A percentile compares a stretch with the other conserved stretches of the same genome.
phyloP scores from a whole-genome alignment of 2,329 filamentous ascomycete genomes.

The Cordyceps cicadae region DNA sequence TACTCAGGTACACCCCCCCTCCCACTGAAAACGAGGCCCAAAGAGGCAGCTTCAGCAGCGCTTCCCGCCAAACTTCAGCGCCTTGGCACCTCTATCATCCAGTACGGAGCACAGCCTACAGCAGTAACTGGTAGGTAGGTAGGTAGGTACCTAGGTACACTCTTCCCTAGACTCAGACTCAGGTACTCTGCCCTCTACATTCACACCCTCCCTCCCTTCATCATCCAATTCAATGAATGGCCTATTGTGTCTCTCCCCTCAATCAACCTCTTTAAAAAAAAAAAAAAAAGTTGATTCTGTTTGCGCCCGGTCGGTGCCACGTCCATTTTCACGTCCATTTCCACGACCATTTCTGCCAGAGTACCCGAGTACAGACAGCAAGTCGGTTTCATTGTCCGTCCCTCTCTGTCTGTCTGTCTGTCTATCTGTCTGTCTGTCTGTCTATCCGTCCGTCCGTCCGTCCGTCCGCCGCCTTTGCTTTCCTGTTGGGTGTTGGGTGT shows the following conservation, averaged over 20 bases:
- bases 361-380: too few species aligned
- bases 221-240: background rate
- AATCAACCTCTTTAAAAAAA: background rate
- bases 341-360: too few species aligned
- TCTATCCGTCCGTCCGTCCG: too few species aligned
- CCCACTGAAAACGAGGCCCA: background rate
- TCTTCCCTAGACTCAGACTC: too few species aligned
- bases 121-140: too few species aligned
- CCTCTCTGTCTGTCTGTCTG: too few species aligned
- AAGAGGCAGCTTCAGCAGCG: background rate
- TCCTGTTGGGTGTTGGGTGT: background rate
- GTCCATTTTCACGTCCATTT: background rate
- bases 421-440: too few species aligned
- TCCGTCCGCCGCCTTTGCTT: background rate
- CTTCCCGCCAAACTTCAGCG: background rate
- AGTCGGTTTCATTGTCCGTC: too few species aligned
- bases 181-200: background rate
- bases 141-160: too few species aligned
- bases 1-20: background rate
- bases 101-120: too few species aligned
- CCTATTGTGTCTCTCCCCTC: constrained; percentile 1
- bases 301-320: background rate
- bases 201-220: background rate
- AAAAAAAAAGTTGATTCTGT: background rate
- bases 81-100: too few species aligned